These are phyloP conservation scores for Allodekkera sacchari DNA, from an alignment of 805 yeast genomes.

Conservation along the genomic window DNA sequence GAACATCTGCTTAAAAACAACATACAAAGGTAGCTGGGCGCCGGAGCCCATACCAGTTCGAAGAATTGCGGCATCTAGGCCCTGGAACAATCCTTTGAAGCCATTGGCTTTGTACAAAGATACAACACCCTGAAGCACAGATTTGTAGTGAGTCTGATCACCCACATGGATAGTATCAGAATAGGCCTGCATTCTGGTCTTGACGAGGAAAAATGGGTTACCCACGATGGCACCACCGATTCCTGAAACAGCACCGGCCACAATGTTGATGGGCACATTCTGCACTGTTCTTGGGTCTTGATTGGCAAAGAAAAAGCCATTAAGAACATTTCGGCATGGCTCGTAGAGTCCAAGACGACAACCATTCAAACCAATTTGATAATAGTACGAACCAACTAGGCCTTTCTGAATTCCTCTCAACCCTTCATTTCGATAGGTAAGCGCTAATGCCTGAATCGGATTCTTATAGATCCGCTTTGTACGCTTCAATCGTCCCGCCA, in stretches of 20 bases:
- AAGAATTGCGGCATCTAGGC: slow-evolving; percentile 89
- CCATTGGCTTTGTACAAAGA: slow-evolving; percentile 65
- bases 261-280: slow-evolving; percentile 52
- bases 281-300: slow-evolving; percentile 41
- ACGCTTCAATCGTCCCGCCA: slow-evolving; percentile 43
- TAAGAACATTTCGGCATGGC: slow-evolving; percentile 61
- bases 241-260: slow-evolving; percentile 79
- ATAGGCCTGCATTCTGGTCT: slow-evolving; percentile 95
- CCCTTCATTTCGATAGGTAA: slow-evolving; percentile 77
- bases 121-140: slow-evolving; percentile 58
- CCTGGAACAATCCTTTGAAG: slow-evolving; percentile 70
- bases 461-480: slow-evolving; percentile 59
- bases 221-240: slow-evolving; percentile 83
- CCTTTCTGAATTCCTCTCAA: slow-evolving; percentile 85
- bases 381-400: slow-evolving; percentile 76
- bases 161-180: slow-evolving; percentile 64
- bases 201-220: slow-evolving; percentile 85
- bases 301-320: slow-evolving; percentile 45
- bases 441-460: slow-evolving; percentile 73
- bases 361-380: slow-evolving; percentile 88
- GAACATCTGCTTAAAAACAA: slow-evolving; percentile 59
- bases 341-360: slow-evolving; percentile 93
- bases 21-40: slow-evolving; percentile 89
- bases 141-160: slow-evolving; percentile 82
- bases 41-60: slow-evolving; percentile 96